Evolutionary conservation across 768 basidiomycete species (phyloP).

Genomic region (Lyophyllum decastes): DNA sequence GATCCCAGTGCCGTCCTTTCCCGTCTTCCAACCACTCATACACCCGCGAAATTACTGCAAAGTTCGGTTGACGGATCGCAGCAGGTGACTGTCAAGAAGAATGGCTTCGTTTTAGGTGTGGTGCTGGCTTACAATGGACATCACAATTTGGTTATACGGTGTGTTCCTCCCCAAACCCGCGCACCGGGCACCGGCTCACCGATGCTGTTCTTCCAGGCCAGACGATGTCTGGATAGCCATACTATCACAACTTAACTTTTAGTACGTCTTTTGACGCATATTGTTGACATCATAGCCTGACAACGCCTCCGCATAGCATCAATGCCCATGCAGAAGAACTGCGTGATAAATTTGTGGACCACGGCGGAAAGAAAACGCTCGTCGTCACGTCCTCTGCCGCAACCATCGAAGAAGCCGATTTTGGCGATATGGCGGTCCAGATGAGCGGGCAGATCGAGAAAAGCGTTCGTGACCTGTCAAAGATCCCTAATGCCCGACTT

Average conservation of each 20-base stretch:
- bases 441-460: conserved; percentile 26
- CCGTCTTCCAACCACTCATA: not conserved
- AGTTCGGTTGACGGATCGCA: not conserved
- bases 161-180: not conserved
- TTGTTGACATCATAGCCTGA: too few species aligned
- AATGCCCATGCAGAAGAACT: conserved; percentile 36
- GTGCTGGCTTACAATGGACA: not conserved
- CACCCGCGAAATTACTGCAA: not conserved
- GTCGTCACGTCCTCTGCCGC: conserved; percentile 13
- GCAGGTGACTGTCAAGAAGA: not conserved
- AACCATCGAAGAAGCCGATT: conserved; percentile 19
- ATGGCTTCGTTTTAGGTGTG: not conserved
- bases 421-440: conserved; percentile 23
- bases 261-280: too few species aligned
- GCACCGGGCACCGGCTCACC: too few species aligned
- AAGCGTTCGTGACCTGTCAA: conserved; percentile 18
- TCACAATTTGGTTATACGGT: conserved; percentile 1
- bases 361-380: conserved; percentile 26
- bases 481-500: too few species aligned
- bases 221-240: conserved; percentile 54
- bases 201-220: conserved; percentile 23
- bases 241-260: conserved; percentile 38
- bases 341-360: conserved; percentile 30
- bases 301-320: too few species aligned
- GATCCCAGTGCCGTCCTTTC: not conserved